These are phyloP conservation scores for Pleochaeta shiraiana DNA, from an alignment of 2,329 filamentous ascomycete genomes.

Conservation along the genomic window DNA sequence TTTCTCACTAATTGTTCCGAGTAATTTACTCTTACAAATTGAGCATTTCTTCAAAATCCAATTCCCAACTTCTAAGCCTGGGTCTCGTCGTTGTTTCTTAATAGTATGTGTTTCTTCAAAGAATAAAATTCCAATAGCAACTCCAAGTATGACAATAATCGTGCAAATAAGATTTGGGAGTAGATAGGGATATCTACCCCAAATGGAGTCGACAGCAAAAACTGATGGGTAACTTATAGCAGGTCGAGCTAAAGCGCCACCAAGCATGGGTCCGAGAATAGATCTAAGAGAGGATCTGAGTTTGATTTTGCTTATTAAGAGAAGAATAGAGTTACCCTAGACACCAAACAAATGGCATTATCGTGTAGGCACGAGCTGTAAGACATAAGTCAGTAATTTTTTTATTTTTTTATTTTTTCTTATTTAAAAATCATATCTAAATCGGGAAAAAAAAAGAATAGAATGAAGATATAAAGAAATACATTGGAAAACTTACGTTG, in stretches of 20 bases:
- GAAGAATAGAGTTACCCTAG: conserved; percentile 37
- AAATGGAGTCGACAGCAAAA: conserved; percentile 54
- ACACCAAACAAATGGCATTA: conserved; percentile 98
- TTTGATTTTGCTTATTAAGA: background rate
- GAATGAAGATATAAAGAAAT: conserved; percentile 6
- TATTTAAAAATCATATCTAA: too few relatives aligned
- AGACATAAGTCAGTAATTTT: background rate
- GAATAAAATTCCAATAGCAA: conserved; percentile 62
- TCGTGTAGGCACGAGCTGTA: conserved; percentile 72
- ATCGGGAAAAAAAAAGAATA: too few relatives aligned
- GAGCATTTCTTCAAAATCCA: conserved; percentile 32
- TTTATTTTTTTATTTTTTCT: too few relatives aligned
- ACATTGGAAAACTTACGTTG: conserved; percentile 42
- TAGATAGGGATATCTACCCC: conserved; percentile 74
- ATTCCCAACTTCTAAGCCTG: conserved; percentile 53
- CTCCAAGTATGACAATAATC: conserved; percentile 50
- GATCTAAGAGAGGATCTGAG: conserved; percentile 40
- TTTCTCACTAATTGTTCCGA: conserved; percentile 15
- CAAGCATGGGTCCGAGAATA: conserved; percentile 79
- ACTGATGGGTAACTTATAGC: conserved; percentile 58
- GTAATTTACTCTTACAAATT: conserved; percentile 16
- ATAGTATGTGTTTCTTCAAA: conserved; percentile 84
- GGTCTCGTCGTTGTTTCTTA: conserved; percentile 55
- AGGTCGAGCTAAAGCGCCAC: conserved; percentile 72
- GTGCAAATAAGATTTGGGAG: conserved; percentile 85